Evolutionary conservation across 441 rosid genomes (phyloP), one percentile per base, ranked within the genome.

Genomic region (Corymbia citriodora): DNA sequence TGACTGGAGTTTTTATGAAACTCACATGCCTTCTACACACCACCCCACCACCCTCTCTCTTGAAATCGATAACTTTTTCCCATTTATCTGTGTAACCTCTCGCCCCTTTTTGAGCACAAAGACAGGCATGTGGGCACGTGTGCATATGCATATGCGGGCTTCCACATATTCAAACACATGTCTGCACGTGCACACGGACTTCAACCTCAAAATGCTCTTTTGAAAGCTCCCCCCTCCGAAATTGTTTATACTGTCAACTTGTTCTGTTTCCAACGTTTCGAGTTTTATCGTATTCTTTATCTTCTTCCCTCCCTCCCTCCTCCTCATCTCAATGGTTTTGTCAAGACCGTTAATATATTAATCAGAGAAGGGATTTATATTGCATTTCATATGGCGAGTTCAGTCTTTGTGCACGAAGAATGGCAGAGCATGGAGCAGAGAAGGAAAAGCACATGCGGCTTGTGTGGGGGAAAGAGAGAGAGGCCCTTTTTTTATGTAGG

Each of bases 91-190:
- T 48, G 83, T 27, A 12, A 63, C 13, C 70, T 29, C 70, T 63
- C 70, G 17, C 33, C 85, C 87, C 79, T 29, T 88, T 83, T 74
- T 90, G 92, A 88, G 89, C 92, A 92, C 92, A 89, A 93, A 92
- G 93, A 92, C 94, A 95, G 91, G 96, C 98, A 96, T 93, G 99
- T 97, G 95, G 91, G 96, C 96, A 96, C 96, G 96, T 96, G 96
- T 95, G 97, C 94, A 91, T 90, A 87, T 90, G 92, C 74, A 89
- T 88, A 92, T 93, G 94, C 95, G 94, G 92, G 92, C 92, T 93
- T 96, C 97, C 92, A 96, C 95, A 93, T 93, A 94, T 93, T 92
- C 94, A 93, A 94, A 95, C 98, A 96, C 96, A 93, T 97, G 99
- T 94, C 82, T 94, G 97, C 99, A 97, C 97, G 97, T 97, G 98